Conservation (phyloP, 2,329 filamentous ascomycete species). For the Alternaria ventricosa region DNA sequence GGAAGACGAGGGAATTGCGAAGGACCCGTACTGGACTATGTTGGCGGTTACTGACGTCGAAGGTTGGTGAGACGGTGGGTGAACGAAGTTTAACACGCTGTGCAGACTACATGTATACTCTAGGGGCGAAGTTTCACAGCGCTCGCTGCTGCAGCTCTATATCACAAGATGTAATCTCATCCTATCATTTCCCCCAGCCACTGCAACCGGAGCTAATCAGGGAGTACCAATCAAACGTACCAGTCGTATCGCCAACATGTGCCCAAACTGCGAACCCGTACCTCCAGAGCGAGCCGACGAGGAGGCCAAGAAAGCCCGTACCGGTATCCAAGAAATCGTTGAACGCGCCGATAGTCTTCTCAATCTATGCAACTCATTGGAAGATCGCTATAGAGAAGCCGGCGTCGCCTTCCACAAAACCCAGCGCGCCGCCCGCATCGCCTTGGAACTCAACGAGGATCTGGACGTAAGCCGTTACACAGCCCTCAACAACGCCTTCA, state of each 20-base stretch:
- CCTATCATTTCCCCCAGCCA: neutral
- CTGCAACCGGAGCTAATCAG: neutral
- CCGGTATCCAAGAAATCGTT: neutral
- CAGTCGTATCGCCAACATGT: neutral
- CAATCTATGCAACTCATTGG: neutral
- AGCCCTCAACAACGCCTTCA: neutral
- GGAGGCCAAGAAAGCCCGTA: neutral
- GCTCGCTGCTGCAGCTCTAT: neutral
- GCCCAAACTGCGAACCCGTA: neutral
- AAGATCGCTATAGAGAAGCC: neutral
- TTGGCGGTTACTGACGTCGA: neutral
- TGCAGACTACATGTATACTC: neutral
- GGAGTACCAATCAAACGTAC: neutral
- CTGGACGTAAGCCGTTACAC: neutral
- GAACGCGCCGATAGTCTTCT: neutral
- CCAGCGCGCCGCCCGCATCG: neutral
- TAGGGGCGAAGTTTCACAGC: neutral
- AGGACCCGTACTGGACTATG: neutral
- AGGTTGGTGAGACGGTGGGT: neutral
- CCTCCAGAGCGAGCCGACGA: neutral
- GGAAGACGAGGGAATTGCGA: neutral
- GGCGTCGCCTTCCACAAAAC: slow-evolving; percentile 2
- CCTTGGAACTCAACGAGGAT: neutral
- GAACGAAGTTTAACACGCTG: neutral
- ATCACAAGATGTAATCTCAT: neutral